Evolutionary conservation across 2,329 filamentous ascomycete species (phyloP).

Genomic region (Trichophyton rubrum): DNA sequence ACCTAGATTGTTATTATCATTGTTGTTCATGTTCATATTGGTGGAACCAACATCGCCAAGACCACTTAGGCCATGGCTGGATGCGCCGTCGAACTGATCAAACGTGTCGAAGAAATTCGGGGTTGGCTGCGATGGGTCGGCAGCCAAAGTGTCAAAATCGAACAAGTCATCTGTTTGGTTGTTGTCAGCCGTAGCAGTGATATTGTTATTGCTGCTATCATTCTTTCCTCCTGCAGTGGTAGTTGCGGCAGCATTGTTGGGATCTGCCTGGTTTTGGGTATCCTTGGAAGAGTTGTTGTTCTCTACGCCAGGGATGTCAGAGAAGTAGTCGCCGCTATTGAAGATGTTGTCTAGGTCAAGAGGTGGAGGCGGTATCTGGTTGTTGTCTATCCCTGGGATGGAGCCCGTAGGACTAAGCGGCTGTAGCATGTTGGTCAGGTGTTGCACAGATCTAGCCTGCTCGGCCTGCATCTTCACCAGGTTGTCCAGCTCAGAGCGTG

Average conservation of each 20-base stretch:
- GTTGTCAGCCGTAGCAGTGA: conserved; percentile 15
- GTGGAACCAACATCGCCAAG: conserved; percentile 3
- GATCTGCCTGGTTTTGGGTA: conserved; percentile 15
- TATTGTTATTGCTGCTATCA: conserved; percentile 6
- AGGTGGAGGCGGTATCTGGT: conserved; percentile 29
- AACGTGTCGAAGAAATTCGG: conserved; percentile 3
- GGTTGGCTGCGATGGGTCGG: conserved; percentile 13
- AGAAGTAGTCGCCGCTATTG: conserved; percentile 44
- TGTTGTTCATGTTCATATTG: neutral
- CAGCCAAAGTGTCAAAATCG: conserved; percentile 29
- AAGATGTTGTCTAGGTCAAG: conserved; percentile 49
- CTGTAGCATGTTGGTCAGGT: conserved; percentile 60
- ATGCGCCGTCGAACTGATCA: neutral
- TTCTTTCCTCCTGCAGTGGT: neutral
- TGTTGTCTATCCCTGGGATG: conserved; percentile 53
- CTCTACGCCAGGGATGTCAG: conserved; percentile 27
- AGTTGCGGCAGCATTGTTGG: conserved; percentile 5
- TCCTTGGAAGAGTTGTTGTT: conserved; percentile 18
- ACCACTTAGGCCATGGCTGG: conserved; percentile 3
- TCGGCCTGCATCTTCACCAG: conserved; percentile 67
- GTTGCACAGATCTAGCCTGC: conserved; percentile 63
- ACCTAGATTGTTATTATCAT: conserved; percentile 4
- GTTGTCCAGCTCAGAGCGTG: conserved; percentile 62
- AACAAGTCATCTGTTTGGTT: conserved; percentile 28
- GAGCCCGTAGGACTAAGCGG: conserved; percentile 69